Conservation (phyloP, 805 yeast species). For the Jamesozyma spencerorum region DNA sequence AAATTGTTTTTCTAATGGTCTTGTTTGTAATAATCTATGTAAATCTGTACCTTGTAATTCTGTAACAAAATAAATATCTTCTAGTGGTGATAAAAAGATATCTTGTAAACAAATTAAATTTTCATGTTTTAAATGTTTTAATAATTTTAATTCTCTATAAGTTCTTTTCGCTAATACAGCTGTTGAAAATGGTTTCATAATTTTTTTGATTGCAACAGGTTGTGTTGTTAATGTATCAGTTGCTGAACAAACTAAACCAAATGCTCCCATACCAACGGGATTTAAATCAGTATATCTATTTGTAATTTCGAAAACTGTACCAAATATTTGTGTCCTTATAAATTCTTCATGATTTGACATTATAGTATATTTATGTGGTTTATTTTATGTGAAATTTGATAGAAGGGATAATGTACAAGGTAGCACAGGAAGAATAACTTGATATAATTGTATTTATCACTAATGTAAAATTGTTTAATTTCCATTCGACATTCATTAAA, state of each 20-base stretch:
- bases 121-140: conserved; percentile 91
- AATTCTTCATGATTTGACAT: conserved; percentile 35
- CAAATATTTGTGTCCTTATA: conserved; percentile 79
- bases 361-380: not conserved
- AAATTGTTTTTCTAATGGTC: conserved; percentile 93
- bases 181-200: conserved; percentile 94
- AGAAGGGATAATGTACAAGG: too few relatives aligned
- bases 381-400: too few relatives aligned
- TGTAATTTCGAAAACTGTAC: conserved; percentile 91
- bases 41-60: conserved; percentile 95
- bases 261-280: conserved; percentile 99
- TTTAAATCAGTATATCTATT: conserved; percentile 81
- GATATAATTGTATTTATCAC: too few relatives aligned
- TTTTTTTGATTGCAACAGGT: conserved; percentile 93
- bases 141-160: conserved; percentile 84
- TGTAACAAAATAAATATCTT: conserved; percentile 92
- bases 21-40: conserved; percentile 78
- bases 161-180: conserved; percentile 94
- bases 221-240: conserved; percentile 82
- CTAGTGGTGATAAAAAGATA: conserved; percentile 87
- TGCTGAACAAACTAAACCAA: conserved; percentile 96
- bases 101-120: conserved; percentile 88
- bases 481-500: too few relatives aligned
- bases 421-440: too few relatives aligned
- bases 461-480: too few relatives aligned